phyloP scores from a whole-genome alignment of 1,284 basidiomycete species.

The Ganoderma meredithae region DNA sequence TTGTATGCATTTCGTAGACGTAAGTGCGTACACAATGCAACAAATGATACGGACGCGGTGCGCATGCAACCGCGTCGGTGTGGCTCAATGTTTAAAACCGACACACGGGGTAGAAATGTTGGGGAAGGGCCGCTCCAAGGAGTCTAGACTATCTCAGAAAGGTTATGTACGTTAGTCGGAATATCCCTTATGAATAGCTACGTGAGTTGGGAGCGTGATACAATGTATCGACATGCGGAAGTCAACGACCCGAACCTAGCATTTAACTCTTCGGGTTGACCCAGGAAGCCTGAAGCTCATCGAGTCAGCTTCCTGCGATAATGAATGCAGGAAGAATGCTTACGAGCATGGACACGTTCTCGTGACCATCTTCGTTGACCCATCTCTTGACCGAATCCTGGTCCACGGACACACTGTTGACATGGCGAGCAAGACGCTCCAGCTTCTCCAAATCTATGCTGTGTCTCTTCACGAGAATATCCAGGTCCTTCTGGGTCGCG shows the following conservation, averaged over 20 bases:
- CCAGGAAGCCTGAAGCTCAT: constrained; percentile 34
- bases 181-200: background rate
- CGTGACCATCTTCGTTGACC: constrained; percentile 65
- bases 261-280: constrained; percentile 27
- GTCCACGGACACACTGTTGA: constrained; percentile 77
- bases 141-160: background rate
- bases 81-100: no score
- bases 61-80: no score
- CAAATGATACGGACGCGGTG: no score
- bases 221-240: background rate
- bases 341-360: constrained; percentile 66
- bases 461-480: constrained; percentile 60
- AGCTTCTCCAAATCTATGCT: constrained; percentile 65
- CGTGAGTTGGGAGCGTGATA: background rate
- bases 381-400: constrained; percentile 55
- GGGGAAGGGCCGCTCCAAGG: background rate
- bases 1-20: background rate
- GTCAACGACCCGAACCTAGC: constrained; percentile 12
- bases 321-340: constrained; percentile 32
- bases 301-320: background rate
- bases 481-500: constrained; percentile 51
- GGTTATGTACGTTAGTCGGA: background rate
- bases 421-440: constrained; percentile 62
- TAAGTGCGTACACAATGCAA: background rate
- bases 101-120: no score